Evolutionary conservation across 441 rosid species (phyloP), one percentile per base, ranked within the genome.

Genomic region (Gossypium davidsonii): DNA sequence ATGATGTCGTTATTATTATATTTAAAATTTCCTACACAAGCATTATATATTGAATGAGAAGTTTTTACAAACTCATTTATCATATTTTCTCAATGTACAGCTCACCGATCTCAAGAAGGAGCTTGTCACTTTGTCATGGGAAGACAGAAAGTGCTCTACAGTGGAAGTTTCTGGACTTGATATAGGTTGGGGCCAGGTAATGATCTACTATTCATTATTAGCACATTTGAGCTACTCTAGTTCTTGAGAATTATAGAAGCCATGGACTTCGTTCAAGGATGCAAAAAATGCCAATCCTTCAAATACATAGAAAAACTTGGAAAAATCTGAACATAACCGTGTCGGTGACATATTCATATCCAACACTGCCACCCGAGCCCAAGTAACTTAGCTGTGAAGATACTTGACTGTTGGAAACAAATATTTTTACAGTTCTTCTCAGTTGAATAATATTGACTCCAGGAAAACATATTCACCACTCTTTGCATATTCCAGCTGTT

Each of bases 141-240:
- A 83, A 82, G 83, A 83, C 69, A 68, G 70, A 51, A 84, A 85
- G 6, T 85, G 83, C 81, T 78, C 92, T 76, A 63, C 74, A 0
- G 99, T 94, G 61, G 97, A 92, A 90, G 79, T 94, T 76, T 92
- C 97, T 72, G 99, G 99, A 70, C 96, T 94, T 70, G 99, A 94
- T 85, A 86, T 94, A 25, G 99, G 98, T 78, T 94, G 98, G 98
- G 97, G 97, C 68, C 97, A 94, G 99, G 99, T 94, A 86, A 74
- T 71, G 57, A 10, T 68, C 69, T 10, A 17, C 26, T 28, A 28
- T 15, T 72, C 37, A 10, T 62, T 6, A 26, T 74, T 21, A 37
- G 58, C 18, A 8, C 11, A 17, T 46, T 6, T 52, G 44, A 52
- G 14, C 55, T 62, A 46, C 5, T 55, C 28, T 65, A 4, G 31